Evolutionary conservation across 2,329 filamentous ascomycete genomes (phyloP).

Genomic region (Exophiala alcalophila): DNA sequence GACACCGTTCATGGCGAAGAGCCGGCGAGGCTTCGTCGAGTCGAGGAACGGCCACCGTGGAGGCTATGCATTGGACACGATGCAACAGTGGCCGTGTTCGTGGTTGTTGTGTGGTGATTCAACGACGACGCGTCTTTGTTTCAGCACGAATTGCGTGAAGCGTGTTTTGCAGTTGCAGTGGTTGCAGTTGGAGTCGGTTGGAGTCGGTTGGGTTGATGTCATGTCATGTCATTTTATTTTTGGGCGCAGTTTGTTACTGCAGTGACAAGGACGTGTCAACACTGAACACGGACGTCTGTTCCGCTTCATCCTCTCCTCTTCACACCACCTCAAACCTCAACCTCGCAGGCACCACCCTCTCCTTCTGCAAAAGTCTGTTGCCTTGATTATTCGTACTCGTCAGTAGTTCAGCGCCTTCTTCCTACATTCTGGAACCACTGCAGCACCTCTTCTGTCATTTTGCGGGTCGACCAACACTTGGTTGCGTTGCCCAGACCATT

Average conservation of each 20-base stretch:
- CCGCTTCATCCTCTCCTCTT: not conserved
- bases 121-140: too few species aligned
- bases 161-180: too few species aligned
- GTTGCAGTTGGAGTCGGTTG: too few species aligned
- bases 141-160: too few species aligned
- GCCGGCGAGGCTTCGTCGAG: not conserved
- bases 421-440: too few species aligned
- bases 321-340: not conserved
- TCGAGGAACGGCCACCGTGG: conserved; percentile 1
- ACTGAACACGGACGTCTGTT: conserved; percentile 1
- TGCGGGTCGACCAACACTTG: too few species aligned
- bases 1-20: conserved; percentile 25
- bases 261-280: conserved; percentile 1
- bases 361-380: too few species aligned
- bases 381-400: too few species aligned
- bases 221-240: not conserved
- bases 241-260: conserved; percentile 1
- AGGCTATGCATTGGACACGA: conserved; percentile 6
- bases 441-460: too few species aligned
- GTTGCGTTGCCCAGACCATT: conserved; percentile 24
- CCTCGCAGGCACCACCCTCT: too few species aligned
- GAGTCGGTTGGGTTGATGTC: not conserved
- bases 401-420: too few species aligned
- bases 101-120: too few species aligned
- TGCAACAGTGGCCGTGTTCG: not conserved